Evolutionary conservation across 495 filamentous ascomycete species (phyloP).

Genomic region (Thermothielavioides terrestris): DNA sequence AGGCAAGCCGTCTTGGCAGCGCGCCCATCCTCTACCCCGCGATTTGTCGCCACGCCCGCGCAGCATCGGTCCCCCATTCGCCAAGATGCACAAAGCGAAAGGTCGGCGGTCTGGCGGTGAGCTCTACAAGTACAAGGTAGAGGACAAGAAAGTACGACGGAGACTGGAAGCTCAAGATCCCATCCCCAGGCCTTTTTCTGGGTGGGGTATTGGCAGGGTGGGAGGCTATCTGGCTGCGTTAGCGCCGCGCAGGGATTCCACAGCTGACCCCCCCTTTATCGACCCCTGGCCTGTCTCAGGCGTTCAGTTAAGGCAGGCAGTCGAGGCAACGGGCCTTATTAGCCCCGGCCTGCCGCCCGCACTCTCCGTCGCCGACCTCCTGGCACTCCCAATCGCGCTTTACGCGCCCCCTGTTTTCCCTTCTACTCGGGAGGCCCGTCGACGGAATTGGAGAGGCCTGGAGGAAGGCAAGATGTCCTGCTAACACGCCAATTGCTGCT

Average conservation of each 20-base stretch:
- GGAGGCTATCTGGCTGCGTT: constrained; percentile 1
- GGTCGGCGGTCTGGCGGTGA: constrained; percentile 6
- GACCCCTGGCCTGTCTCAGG: background rate
- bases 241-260: constrained; percentile 10
- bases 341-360: constrained; percentile 1
- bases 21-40: constrained; percentile 12
- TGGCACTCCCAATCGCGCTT: background rate
- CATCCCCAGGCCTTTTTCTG: background rate
- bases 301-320: background rate
- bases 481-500: background rate
- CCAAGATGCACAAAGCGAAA: background rate
- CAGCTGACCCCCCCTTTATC: constrained; percentile 7
- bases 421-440: background rate
- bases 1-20: constrained; percentile 10
- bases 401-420: background rate
- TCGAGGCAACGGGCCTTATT: constrained; percentile 5
- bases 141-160: background rate
- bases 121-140: background rate
- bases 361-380: background rate
- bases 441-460: background rate
- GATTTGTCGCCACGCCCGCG: constrained; percentile 6
- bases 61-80: constrained; percentile 8
- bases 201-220: background rate
- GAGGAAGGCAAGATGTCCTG: background rate
- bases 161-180: background rate